Percentiles rank a stretch among this genome's conserved stretches.
Conservation (phyloP, 805 yeast genomes). For the Torulaspora indica region DNA sequence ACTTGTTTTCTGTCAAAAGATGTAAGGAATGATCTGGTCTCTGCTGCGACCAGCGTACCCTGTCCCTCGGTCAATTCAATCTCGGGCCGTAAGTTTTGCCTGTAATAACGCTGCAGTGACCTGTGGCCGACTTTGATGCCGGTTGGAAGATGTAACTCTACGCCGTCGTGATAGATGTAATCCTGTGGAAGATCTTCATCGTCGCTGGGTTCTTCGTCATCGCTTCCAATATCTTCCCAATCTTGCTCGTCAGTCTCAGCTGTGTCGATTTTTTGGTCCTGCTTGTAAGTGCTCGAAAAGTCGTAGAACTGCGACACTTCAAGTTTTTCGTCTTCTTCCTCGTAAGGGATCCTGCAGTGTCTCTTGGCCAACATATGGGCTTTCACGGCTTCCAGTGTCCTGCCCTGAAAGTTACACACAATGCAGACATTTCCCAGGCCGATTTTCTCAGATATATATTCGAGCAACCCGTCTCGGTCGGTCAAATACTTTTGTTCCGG, state of each 20-base stretch:
- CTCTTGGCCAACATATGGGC: conserved; percentile 86
- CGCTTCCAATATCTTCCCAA: conserved; percentile 38
- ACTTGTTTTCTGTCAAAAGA: conserved; percentile 44
- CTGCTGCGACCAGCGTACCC: conserved; percentile 83
- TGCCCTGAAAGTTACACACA: conserved; percentile 80
- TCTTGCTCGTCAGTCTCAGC: conserved; percentile 35
- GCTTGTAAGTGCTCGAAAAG: conserved; percentile 65
- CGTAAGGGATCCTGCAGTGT: conserved; percentile 89
- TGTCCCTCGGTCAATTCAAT: conserved; percentile 63
- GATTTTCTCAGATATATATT: conserved; percentile 81
- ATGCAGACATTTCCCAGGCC: conserved; percentile 90
- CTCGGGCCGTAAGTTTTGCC: conserved; percentile 65
- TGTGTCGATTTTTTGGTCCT: conserved; percentile 5
- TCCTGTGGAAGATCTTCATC: conserved; percentile 38
- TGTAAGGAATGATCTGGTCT: conserved; percentile 50
- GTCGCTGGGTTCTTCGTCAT: conserved; percentile 27
- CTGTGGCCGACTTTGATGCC: conserved; percentile 87
- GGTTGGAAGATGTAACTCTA: conserved; percentile 72
- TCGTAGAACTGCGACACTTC: conserved; percentile 92
- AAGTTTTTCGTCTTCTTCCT: conserved; percentile 71
- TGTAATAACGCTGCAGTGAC: conserved; percentile 70
- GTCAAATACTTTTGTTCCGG: conserved; percentile 76
- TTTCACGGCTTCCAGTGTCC: conserved; percentile 76
- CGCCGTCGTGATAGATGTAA: conserved; percentile 54
- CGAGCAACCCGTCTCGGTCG: conserved; percentile 67